Percentiles rank a stretch among this genome's conserved stretches.
Conservation (phyloP, 2,329 filamentous ascomycete genomes). For the Madurella mycetomatis region DNA sequence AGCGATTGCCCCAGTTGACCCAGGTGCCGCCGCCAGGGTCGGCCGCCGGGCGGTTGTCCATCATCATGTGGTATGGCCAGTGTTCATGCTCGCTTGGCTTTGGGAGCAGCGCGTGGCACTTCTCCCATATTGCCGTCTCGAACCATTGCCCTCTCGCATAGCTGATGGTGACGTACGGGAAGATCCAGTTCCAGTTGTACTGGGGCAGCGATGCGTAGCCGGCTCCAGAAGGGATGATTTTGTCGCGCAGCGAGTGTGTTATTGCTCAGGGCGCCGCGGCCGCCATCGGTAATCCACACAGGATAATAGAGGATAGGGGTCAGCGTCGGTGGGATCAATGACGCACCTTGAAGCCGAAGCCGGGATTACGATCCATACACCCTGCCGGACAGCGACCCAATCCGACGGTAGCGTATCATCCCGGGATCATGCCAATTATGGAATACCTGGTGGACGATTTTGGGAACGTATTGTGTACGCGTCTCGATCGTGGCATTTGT, state of each 20-base stretch:
- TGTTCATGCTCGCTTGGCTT: constrained; percentile 15
- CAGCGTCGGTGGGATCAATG: not conserved
- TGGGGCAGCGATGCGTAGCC: constrained; percentile 20
- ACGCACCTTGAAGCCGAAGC: constrained; percentile 68
- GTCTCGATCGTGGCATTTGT: constrained; percentile 8
- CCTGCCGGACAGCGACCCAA: constrained; percentile 61
- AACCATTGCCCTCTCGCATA: constrained; percentile 29
- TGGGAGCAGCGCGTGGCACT: constrained; percentile 24
- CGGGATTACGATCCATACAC: constrained; percentile 63
- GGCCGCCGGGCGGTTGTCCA: constrained; percentile 23
- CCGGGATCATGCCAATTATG: constrained; percentile 28
- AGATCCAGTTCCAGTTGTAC: constrained; percentile 23
- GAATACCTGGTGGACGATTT: constrained; percentile 28
- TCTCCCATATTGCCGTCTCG: constrained; percentile 26
- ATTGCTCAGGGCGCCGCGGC: constrained; percentile 26
- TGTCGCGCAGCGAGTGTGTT: constrained; percentile 26
- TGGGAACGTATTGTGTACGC: constrained; percentile 23
- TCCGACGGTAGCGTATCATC: constrained; percentile 61
- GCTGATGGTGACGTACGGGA: constrained; percentile 26
- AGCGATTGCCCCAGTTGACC: constrained; percentile 26
- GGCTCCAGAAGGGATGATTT: constrained; percentile 25
- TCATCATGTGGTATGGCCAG: constrained; percentile 25
- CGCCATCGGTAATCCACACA: constrained; percentile 25
- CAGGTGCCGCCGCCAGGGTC: constrained; percentile 27
- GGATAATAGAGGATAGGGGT: constrained; percentile 24